Base-by-base conservation (phyloP, 2,329 filamentous ascomycete species). In the Kalmusia sp. region DNA sequence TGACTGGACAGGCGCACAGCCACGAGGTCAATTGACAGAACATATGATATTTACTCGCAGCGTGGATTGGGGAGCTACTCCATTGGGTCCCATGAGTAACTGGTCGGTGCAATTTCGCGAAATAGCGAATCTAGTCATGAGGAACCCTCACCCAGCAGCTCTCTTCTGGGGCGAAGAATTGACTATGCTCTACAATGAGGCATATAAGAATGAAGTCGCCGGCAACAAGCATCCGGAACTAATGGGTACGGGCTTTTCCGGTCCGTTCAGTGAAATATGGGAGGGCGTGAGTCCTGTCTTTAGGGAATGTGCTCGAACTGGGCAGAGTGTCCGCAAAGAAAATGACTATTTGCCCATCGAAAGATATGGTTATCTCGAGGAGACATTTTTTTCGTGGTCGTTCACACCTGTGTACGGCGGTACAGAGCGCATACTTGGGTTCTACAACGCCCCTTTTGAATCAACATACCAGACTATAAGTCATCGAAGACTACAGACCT, bases 31-130 rank as follows among this genome's bases (percentile, higher is more conserved):
- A 65, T 55, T 71, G 19, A 65, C 70, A 3, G 67, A 71, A 6
- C 69, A 74, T 40, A 41, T 69, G 17, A 50, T 51, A 8, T 73
- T 76, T 44, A 57, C 80, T 41, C 74, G 79, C 22, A 75, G 63
- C 19, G 64, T 81, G 14, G 74, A 83, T 59, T 84, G 82, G 82
- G 69, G 69, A 3, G 64, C 64, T 11, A 82, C 80, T 1, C 73
- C 77, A 2, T 65, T 84, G 1, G 82, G 82, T 0, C 75, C 77
- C 1, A 76, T 83, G 66, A 57, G 71, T 2, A 64, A 63, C 46
- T 84, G 82, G 82, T 72, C 78, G n/a, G 45, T 70, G 4, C 71
- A 77, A 19, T 75, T 84, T 19, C 78, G 80, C 28, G 77, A 82
- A 28, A 49, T 72, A 12, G 58, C 58, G 8, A 71, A 71, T 44